Base-by-base conservation (phyloP, 257 asterid genomes). In the Eustoma russellianum region DNA sequence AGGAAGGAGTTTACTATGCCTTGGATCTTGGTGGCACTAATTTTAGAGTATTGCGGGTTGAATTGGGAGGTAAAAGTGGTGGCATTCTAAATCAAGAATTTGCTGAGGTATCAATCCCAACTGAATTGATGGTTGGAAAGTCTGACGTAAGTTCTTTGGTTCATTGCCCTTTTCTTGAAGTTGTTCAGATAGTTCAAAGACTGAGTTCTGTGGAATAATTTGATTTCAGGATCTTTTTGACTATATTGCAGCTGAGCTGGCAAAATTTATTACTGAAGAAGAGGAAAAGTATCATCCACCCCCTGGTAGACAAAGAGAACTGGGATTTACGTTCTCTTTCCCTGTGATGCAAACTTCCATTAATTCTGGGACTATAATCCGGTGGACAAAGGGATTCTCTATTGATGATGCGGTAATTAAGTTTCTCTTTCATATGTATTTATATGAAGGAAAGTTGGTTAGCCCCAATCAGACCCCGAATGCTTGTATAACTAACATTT, bases 11-110 rank as follows among this genome's bases (percentile, higher is more conserved):
- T 35, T 91, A 64, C 72, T 91, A 91, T 65, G 96, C 96, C 41
- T 67, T 91, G 70, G 98, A 90, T 79, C 96, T 90, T 45, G 98
- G 98, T 50, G 98, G 98, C 35, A 86, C 98, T 28, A 90, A 90
- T 66, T 90, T 90, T 57, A 93, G 98, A 34, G 98, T 90, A 18
- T 59, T 91, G 79, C 70, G 94, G 46, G 96, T 91, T n/a, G 83
- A 83, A 46, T 70, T 91, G 53, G 94, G 94, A 52, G 96, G 98
- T 33, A 83, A 46, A 64, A 79, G 43, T 43, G 74, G 71, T 3
- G 92, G 94, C 0, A 72, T 90, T 57, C 67, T 78, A 64, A 78
- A 72, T 73, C 98, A 83, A 61, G 94, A 91, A 74, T 86, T 91
- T 16, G 55, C 83, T 0, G 98, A 86, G 79, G 96, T 86, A 13